Percentiles rank a stretch among this genome's conserved stretches.
Evolutionary conservation across 1,284 basidiomycete species (phyloP).

Genomic region (Ceratobasidium sp.): DNA sequence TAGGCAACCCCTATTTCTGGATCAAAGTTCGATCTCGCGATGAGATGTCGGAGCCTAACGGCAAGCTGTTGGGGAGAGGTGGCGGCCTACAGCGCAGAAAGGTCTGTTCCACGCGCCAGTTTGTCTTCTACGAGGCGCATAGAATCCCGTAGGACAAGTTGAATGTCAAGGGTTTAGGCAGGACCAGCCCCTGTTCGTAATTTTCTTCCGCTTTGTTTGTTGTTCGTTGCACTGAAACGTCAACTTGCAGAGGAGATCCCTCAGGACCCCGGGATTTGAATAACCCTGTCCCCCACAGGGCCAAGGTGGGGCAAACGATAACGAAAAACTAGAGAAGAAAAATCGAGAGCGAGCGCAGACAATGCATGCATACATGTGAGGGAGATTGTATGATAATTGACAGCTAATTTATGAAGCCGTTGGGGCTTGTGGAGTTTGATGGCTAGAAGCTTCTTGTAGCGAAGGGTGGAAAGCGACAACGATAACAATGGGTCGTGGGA

Average conservation of each 20-base stretch:
- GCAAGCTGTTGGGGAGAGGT: no score
- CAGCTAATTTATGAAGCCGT: not conserved
- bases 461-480: not conserved
- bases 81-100: no score
- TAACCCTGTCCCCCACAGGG: slow-evolving; percentile 8
- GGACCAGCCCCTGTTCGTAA: slow-evolving; percentile 34
- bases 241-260: slow-evolving; percentile 20
- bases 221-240: slow-evolving; percentile 32
- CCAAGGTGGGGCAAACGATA: slow-evolving; percentile 1
- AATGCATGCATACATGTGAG: not conserved
- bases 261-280: slow-evolving; percentile 24
- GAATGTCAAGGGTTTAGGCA: no score
- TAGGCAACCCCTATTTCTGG: no score
- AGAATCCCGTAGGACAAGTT: no score
- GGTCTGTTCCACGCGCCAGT: no score
- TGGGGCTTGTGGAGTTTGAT: slow-evolving; percentile 3
- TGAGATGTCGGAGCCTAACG: no score
- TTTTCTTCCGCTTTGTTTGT: slow-evolving; percentile 33
- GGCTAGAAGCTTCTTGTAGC: not conserved
- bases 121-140: no score
- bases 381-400: not conserved
- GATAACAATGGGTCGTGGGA: no score
- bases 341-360: slow-evolving; percentile 19
- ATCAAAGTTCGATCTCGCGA: no score
- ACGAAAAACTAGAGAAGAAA: not conserved